These are phyloP conservation scores for Cryptosporidium sp. DNA, from an alignment of 169 alveolate genomes.

Conservation along the genomic window DNA sequence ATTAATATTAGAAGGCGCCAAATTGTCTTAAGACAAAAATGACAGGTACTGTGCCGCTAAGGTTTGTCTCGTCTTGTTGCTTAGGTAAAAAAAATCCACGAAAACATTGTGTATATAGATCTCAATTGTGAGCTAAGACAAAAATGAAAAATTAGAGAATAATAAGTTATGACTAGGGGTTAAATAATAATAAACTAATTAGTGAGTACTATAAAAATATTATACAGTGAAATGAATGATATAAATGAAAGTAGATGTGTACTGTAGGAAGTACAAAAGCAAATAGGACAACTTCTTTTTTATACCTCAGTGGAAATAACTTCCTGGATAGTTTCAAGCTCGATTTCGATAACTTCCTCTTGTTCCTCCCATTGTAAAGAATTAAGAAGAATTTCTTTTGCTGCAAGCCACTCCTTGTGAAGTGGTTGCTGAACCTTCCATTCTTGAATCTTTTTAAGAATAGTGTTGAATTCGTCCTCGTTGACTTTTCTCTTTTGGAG, in stretches of 20 bases:
- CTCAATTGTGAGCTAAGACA: not conserved
- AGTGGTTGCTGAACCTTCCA: conserved; percentile 78
- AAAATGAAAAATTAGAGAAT: not conserved
- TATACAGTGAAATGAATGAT: conserved; percentile 5
- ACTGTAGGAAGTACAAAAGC: not conserved
- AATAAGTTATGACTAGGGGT: not conserved
- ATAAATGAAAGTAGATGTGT: not conserved
- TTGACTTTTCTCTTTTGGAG: conserved; percentile 79
- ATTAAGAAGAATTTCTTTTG: conserved; percentile 24
- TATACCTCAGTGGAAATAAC: conserved; percentile 53
- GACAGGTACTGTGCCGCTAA: not conserved
- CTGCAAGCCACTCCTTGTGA: conserved; percentile 54
- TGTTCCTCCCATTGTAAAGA: conserved; percentile 75
- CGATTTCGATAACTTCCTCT: conserved; percentile 69
- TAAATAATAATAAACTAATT: not conserved
- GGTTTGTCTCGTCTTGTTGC: conserved; percentile 15
- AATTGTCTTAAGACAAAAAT: not conserved
- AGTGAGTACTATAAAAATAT: not conserved
- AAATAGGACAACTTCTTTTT: not conserved
- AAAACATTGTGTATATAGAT: not conserved
- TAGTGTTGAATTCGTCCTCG: conserved; percentile 78
- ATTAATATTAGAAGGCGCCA: not conserved
- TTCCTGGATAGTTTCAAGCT: conserved; percentile 68
- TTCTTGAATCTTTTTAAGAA: conserved; percentile 73
- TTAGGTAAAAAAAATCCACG: not conserved